Conservation (phyloP, 2,329 filamentous ascomycete genomes). For the Trichoderma brevicompactum region DNA sequence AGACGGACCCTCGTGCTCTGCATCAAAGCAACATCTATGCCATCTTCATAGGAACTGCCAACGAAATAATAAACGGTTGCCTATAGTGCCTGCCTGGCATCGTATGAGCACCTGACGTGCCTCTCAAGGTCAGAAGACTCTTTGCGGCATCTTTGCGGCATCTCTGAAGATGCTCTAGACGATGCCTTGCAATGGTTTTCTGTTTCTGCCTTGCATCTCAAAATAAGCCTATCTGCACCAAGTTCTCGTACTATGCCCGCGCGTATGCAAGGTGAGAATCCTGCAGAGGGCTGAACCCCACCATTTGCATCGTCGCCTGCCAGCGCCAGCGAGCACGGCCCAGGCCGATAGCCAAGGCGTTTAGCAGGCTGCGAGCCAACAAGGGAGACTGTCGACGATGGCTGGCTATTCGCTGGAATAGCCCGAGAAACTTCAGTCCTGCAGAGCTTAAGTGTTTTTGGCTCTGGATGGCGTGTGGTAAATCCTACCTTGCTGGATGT, state of each 20-base stretch:
- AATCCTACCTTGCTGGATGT: constrained; percentile 1
- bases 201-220: constrained; percentile 11
- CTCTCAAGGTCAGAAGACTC: neutral
- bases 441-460: neutral
- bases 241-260: constrained; percentile 1
- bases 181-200: neutral
- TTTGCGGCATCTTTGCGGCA: neutral
- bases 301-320: constrained; percentile 1
- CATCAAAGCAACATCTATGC: neutral
- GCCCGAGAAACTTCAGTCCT: neutral
- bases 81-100: too few species aligned
- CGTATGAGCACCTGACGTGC: neutral
- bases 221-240: constrained; percentile 3
- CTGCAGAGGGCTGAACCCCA: constrained; percentile 22
- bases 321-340: neutral
- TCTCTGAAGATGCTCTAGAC: neutral
- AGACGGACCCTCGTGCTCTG: constrained; percentile 6
- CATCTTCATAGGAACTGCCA: neutral
- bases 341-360: too few species aligned
- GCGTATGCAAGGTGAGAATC: constrained; percentile 5
- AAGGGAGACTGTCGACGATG: neutral
- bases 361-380: neutral
- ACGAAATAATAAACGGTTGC: too few species aligned
- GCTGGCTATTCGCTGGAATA: neutral
- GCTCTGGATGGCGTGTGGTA: neutral